Evolutionary conservation across 2,329 filamentous ascomycete genomes (phyloP), one percentile per base, ranked within the genome.

Genomic region (Fragosphaeria purpurea): DNA sequence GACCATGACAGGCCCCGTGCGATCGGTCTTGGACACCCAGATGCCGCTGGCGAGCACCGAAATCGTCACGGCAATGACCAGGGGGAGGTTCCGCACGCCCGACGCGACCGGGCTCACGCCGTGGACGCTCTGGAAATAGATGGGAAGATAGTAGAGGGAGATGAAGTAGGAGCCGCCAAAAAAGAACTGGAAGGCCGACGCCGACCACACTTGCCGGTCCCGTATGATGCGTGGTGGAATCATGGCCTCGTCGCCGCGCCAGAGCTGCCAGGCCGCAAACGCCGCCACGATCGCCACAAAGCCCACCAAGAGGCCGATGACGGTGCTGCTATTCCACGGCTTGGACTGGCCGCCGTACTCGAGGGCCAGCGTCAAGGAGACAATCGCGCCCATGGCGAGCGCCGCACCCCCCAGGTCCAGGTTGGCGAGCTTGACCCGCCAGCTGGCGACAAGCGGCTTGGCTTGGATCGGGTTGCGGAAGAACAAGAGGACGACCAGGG

Each of bases 61-160:
- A 12, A 71, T 11, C 5, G 66, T 61, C 33, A 71, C 60, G 4
- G 63, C 57, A 10, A 70, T 48, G 34, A 71, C 65, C 7, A 67
- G 59, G 2, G 72, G 68, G 7, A 74, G 60, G 47, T 68, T 68
- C 11, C 62, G 60, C 11, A 72, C 63, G 3, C 68, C 70, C 2
- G 59, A 61, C 8, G 62, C 55, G 10, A 65, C 64, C 2, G 69
- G 64, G 6, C 58, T 61, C 35, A 63, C 63, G 9, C 63, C 64
- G 51, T 67, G 67, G 52, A 76, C 65, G 31, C 68, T 66, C 60
- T 77, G 71, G 60, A 77, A 75, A 64, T 73, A 76, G 52, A 75
- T 65, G 1, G 74, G 72, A 4, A 76, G 60, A 51, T 71, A 73
- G 61, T 70, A 55, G 2, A 73, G 60, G 1, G 68, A 61, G 0